Percentiles rank a stretch among this genome's conserved stretches.
These are phyloP conservation scores for Sphagnum tenellum DNA, from an alignment of 225 moss, liverwort and hornwort genomes.

Conservation along the genomic window DNA sequence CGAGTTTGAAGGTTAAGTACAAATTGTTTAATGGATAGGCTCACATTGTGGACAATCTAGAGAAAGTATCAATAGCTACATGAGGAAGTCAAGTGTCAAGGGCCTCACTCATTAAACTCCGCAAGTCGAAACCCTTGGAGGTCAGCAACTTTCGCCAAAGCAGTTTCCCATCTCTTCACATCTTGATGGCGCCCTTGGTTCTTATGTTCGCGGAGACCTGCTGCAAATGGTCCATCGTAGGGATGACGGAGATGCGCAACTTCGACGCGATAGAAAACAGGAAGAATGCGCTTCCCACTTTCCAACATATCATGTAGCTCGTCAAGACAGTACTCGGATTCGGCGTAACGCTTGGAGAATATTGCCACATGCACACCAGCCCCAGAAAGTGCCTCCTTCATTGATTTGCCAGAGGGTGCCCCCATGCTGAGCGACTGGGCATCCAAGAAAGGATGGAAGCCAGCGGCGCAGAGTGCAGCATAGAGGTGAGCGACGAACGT, in stretches of 20 bases:
- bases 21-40: too few species aligned
- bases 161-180: too few species aligned
- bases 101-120: too few species aligned
- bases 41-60: too few species aligned
- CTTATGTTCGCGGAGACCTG: constrained; percentile 1
- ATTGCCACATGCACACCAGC: constrained; percentile 7
- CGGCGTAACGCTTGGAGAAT: constrained; percentile 9
- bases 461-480: neutral
- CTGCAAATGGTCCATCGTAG: constrained; percentile 1
- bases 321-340: constrained; percentile 8
- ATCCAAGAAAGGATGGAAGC: constrained; percentile 4
- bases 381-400: constrained; percentile 5
- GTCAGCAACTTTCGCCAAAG: constrained; percentile 8
- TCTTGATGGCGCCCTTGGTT: too few species aligned
- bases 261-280: constrained; percentile 10
- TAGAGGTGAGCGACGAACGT: constrained; percentile 3
- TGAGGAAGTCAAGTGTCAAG: too few species aligned
- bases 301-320: constrained; percentile 8
- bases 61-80: too few species aligned
- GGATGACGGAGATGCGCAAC: neutral
- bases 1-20: too few species aligned
- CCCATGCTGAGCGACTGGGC: constrained; percentile 1
- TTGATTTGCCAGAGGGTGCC: neutral
- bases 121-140: constrained; percentile 1
- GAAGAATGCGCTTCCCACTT: constrained; percentile 2